Base-by-base conservation (phyloP, 2,329 filamentous ascomycete genomes). In the Sarocladium strictum region DNA sequence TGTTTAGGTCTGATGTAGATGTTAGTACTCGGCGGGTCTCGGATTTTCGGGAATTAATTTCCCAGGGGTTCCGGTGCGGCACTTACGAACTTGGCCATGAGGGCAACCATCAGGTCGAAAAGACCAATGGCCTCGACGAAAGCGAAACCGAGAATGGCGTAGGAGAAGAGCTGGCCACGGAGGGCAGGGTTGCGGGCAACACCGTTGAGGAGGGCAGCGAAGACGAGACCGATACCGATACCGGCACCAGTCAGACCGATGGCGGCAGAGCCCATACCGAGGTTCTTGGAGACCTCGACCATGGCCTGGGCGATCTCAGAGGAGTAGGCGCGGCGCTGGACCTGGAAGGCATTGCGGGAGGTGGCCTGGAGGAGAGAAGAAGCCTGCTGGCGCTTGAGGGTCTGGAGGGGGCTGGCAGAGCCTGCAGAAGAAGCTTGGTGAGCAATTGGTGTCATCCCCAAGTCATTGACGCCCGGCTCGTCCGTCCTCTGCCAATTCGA, bases 141-240 rank as follows among this genome's bases (percentile, higher is more conserved):
- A 73, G 89, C 90, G 81, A 94, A 94, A 81, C 90, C 89, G 72
- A 94, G 81, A 88, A 94, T 93, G 84, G 89, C 89, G 80, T 94
- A 93, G 66, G 88, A 89, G 88, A 94, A 96, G 72, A 96, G 89
- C 85, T 95, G 90, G 75, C 89, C 90, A 80, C 89, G 87, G 80
- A 95, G 89, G 72, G 87, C 88, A 71, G 90, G 90, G 89, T 96
- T 96, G 81, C 90, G 89, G 81, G 90, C 89, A 75, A 94, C 89
- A 79, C 85, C 85, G 77, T 89, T 86, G 72, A 95, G 83, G 73
- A 95, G 89, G 70, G 89, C 86, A 72, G 87, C 89, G 85, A 95
- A 95, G 73, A 95, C 90, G 72, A 93, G 85, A 83, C 90, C 90
- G 78, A 94, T 95, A 89, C 90, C 90, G 76, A 94, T 90, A 90